Conservation (phyloP, 2,329 filamentous ascomycete genomes). For the Fusarium hainanense region DNA sequence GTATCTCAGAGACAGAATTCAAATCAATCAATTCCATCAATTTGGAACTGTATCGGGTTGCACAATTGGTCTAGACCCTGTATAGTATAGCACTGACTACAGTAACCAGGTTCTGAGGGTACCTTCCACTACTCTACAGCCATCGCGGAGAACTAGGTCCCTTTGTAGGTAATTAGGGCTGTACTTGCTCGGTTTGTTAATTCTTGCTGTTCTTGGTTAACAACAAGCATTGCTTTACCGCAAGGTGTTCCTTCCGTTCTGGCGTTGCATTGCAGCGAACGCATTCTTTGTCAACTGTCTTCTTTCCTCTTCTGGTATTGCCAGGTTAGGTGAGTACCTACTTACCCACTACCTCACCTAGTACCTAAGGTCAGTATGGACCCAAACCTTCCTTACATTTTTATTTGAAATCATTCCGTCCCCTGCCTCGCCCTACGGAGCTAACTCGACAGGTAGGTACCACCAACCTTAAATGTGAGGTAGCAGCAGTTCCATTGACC, state of each 20-base stretch:
- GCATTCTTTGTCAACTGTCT: neutral
- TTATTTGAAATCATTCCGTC: constrained; percentile 8
- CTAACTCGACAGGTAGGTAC: neutral
- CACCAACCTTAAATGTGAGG: neutral
- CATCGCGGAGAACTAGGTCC: constrained; percentile 1
- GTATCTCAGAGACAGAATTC: constrained; percentile 4
- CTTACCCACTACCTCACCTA: neutral
- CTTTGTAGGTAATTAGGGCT: constrained; percentile 11
- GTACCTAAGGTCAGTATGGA: neutral
- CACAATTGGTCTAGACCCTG: neutral
- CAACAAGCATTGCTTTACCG: neutral
- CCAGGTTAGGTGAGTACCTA: neutral
- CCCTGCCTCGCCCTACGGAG: neutral
- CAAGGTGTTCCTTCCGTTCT: neutral
- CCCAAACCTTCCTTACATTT: neutral
- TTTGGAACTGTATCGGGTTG: neutral
- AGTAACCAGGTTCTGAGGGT: neutral
- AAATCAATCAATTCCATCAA: neutral
- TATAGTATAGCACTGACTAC: neutral
- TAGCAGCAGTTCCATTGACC: neutral
- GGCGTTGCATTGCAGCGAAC: neutral
- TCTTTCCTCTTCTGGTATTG: neutral
- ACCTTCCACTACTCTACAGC: constrained; percentile 15
- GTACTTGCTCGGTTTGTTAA: constrained; percentile 3
- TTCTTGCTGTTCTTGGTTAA: neutral